Evolutionary conservation across 2,329 filamentous ascomycete genomes (phyloP).

Genomic region (Calonectria honghensis): DNA sequence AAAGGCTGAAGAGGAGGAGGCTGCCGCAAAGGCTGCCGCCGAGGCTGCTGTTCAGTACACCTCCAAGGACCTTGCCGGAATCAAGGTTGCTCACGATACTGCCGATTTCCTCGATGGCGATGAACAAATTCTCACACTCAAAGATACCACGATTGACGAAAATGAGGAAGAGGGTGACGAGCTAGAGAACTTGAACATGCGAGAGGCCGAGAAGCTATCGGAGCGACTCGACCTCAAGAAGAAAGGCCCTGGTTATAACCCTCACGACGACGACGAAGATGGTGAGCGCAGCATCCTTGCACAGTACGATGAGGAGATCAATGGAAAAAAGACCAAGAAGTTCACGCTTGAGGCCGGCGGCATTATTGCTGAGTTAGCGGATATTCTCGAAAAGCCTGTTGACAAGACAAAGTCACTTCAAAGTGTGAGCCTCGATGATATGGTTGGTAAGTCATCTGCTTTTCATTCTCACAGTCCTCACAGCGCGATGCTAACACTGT

Average conservation of each 20-base stretch:
- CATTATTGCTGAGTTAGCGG: slow-evolving; percentile 78
- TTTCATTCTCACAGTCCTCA: not conserved
- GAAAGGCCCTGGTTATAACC: slow-evolving; percentile 91
- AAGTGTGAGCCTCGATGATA: slow-evolving; percentile 87
- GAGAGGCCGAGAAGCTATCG: slow-evolving; percentile 81
- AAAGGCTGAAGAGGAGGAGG: slow-evolving; percentile 83
- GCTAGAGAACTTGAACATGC: slow-evolving; percentile 84
- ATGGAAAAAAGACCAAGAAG: slow-evolving; percentile 89
- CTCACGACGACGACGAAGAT: slow-evolving; percentile 81
- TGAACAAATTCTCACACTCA: slow-evolving; percentile 95
- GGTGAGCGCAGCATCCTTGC: slow-evolving; percentile 82
- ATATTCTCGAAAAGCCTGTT: slow-evolving; percentile 71
- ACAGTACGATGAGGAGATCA: slow-evolving; percentile 97
- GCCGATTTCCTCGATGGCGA: slow-evolving; percentile 86
- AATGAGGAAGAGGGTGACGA: slow-evolving; percentile 93
- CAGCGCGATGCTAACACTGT: slow-evolving; percentile 37
- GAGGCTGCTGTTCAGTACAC: slow-evolving; percentile 83
- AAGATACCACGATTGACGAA: slow-evolving; percentile 90
- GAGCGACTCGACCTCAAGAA: slow-evolving; percentile 92
- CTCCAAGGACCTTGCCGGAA: slow-evolving; percentile 88
- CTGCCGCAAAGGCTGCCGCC: slow-evolving; percentile 81
- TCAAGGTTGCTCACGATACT: slow-evolving; percentile 93
- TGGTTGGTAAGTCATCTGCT: slow-evolving; percentile 68
- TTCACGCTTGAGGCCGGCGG: slow-evolving; percentile 92
- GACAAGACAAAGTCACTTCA: slow-evolving; percentile 78